Percentiles rank a stretch among this genome's conserved stretches.
phyloP scores from a whole-genome alignment of 495 filamentous ascomycete genomes.

The Tuber aestivum region DNA sequence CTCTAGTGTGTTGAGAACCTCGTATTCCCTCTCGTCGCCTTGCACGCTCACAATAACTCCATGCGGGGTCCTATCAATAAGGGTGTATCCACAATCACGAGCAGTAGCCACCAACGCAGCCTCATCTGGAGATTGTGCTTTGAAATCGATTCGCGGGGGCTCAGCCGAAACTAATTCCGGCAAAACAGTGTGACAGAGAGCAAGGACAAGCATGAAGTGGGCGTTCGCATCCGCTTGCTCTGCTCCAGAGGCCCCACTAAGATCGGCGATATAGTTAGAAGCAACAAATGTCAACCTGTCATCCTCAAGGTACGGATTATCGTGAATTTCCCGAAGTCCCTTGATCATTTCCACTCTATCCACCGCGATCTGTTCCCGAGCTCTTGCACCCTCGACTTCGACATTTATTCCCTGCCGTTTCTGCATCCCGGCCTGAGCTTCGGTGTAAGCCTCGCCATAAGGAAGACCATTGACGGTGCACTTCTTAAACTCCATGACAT shows the following conservation, averaged over 20 bases:
- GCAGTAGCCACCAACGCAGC: constrained; percentile 91
- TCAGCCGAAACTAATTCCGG: constrained; percentile 83
- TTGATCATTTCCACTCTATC: constrained; percentile 67
- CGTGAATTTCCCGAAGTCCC: constrained; percentile 65
- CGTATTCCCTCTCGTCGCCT: constrained; percentile 76
- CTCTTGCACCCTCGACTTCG: constrained; percentile 67
- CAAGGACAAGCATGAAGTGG: constrained; percentile 91
- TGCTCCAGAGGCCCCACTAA: constrained; percentile 67
- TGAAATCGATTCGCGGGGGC: constrained; percentile 86
- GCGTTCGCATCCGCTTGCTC: constrained; percentile 70
- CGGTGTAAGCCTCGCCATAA: constrained; percentile 96
- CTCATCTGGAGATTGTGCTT: constrained; percentile 96
- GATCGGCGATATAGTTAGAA: constrained; percentile 75
- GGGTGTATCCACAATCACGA: constrained; percentile 92
- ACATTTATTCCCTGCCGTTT: constrained; percentile 80
- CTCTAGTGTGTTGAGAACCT: constrained; percentile 88
- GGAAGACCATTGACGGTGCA: constrained; percentile 86
- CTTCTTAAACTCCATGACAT: constrained; percentile 99
- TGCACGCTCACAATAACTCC: constrained; percentile 79
- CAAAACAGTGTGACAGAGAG: constrained; percentile 93
- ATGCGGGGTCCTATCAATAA: constrained; percentile 71
- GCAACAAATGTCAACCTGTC: constrained; percentile 89
- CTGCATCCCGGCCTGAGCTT: constrained; percentile 92
- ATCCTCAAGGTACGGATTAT: constrained; percentile 86
- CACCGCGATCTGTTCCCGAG: constrained; percentile 69